These are phyloP conservation scores for Aspergillus eucalypticola DNA, from an alignment of 2,329 filamentous ascomycete genomes.

Conservation along the genomic window DNA sequence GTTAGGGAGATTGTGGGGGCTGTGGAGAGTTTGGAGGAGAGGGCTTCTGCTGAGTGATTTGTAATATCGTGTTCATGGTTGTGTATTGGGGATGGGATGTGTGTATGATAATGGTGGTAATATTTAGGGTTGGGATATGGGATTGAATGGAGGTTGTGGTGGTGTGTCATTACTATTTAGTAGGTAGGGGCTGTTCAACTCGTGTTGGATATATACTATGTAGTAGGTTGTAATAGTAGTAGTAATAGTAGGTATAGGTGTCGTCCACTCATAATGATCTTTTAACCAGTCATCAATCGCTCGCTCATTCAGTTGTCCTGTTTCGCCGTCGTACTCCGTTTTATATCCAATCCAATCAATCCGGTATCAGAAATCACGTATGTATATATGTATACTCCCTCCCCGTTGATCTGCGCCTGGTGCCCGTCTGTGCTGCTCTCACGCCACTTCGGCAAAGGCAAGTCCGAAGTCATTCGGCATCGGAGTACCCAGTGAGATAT, in stretches of 20 bases:
- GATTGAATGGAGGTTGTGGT: neutral
- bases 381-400: no score
- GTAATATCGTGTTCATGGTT: neutral
- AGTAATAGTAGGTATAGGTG: neutral
- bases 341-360: no score
- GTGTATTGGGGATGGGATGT: neutral
- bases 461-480: slow-evolving; percentile 26
- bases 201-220: neutral
- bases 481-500: slow-evolving; percentile 26
- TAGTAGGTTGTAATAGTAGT: neutral
- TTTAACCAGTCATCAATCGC: neutral
- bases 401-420: neutral
- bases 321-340: no score
- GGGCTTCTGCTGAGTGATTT: slow-evolving; percentile 29
- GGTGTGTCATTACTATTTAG: neutral
- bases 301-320: no score
- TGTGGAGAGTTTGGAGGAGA: slow-evolving; percentile 45
- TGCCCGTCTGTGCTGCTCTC: neutral
- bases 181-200: neutral
- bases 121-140: no score
- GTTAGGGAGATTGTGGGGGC: slow-evolving; percentile 50
- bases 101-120: neutral
- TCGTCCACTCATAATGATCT: neutral
- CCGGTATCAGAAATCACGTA: no score
- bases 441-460: slow-evolving; percentile 18